Conservation (phyloP, 306 rosid species). For the Cercis canadensis region DNA sequence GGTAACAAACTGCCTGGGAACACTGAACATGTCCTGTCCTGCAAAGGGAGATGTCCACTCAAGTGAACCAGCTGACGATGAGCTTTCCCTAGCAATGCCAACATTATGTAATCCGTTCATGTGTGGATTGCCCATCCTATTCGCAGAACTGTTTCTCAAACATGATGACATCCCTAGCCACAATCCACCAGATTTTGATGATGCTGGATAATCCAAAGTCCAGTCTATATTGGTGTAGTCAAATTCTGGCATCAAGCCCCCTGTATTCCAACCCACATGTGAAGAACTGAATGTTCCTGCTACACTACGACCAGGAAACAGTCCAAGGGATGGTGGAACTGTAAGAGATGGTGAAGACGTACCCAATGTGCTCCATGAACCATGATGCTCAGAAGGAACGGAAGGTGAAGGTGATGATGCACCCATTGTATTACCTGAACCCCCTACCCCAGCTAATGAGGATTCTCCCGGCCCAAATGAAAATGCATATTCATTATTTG, state of each 20-base stretch:
- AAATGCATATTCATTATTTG: conserved; percentile 41
- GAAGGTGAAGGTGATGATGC: conserved; percentile 40
- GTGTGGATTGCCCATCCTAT: conserved; percentile 43
- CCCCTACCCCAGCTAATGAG: conserved; percentile 45
- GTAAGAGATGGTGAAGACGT: conserved; percentile 53
- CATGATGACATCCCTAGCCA: conserved; percentile 61
- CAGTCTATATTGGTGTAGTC: conserved; percentile 80
- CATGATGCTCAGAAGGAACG: conserved; percentile 39
- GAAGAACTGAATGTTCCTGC: conserved; percentile 60
- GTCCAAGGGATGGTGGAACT: conserved; percentile 81
- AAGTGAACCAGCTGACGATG: conserved; percentile 56
- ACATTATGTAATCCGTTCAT: conserved; percentile 60
- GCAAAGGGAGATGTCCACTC: conserved; percentile 88
- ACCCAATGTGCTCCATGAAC: conserved; percentile 56
- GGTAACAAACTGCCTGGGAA: conserved; percentile 84
- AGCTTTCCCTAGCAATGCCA: conserved; percentile 51
- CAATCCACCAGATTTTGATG: conserved; percentile 53
- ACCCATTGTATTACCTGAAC: conserved; percentile 57
- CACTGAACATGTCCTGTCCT: conserved; percentile 83
- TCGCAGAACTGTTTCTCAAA: conserved; percentile 39
- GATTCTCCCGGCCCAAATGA: conserved; percentile 46
- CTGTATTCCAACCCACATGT: conserved; percentile 71
- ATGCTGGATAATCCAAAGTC: conserved; percentile 61
- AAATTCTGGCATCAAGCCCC: conserved; percentile 53
- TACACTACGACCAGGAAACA: conserved; percentile 67